A percentile compares a stretch with the other conserved stretches of the same genome.
These are phyloP conservation scores for Fusarium metavorans DNA, from an alignment of 2,329 filamentous ascomycete species.

Conservation along the genomic window DNA sequence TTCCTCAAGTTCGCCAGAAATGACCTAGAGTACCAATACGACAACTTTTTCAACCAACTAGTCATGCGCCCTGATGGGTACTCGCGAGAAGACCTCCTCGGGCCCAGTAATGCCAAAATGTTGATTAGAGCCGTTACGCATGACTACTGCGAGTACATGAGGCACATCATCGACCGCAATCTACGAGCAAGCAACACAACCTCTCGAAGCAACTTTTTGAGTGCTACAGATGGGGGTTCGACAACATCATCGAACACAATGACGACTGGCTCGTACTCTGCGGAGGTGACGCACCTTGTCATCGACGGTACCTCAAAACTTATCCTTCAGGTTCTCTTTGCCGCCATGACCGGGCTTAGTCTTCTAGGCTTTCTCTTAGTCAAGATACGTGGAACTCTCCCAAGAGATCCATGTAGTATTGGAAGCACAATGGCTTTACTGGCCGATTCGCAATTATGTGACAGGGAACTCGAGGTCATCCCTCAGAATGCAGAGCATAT, in stretches of 20 bases:
- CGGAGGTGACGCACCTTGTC: not conserved
- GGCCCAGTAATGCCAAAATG: not conserved
- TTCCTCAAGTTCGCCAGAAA: not conserved
- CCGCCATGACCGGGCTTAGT: not conserved
- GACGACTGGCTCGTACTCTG: not conserved
- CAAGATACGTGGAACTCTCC: not conserved
- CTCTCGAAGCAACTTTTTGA: not conserved
- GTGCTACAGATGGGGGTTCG: not conserved
- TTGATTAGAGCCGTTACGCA: not conserved
- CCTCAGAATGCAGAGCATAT: not conserved
- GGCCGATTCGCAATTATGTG: slow-evolving; percentile 11
- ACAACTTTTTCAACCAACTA: not conserved
- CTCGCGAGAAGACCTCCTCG: not conserved
- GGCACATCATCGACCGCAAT: not conserved
- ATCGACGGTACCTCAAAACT: not conserved
- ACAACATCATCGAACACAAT: not conserved
- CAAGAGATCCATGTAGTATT: not conserved
- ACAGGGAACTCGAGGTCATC: not conserved
- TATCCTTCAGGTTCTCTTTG: not conserved
- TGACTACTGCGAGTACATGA: not conserved
- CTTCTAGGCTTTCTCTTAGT: not conserved
- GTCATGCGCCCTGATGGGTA: not conserved
- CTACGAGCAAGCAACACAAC: not conserved
- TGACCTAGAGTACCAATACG: not conserved
- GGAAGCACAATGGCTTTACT: slow-evolving; percentile 9